Percentiles rank a stretch among this genome's conserved stretches.
phyloP scores from a whole-genome alignment of 164 flowering plant species.

The Vitis labrusca region DNA sequence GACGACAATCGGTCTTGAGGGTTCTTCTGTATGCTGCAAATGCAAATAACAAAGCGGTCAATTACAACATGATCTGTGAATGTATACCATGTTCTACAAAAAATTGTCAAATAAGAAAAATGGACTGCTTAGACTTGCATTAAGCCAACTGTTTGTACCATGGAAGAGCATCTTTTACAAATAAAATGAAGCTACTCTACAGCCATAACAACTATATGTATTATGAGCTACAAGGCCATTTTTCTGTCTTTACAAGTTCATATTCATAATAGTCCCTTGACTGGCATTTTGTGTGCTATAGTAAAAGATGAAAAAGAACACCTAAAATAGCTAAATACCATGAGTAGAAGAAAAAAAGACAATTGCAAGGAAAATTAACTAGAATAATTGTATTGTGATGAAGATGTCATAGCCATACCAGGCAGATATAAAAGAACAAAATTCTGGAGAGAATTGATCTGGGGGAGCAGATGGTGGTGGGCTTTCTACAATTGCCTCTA shows the following conservation, averaged over 20 bases:
- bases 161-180: too few relatives aligned
- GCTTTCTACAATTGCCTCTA: constrained; percentile 77
- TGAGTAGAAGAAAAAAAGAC: too few relatives aligned
- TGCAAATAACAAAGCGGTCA: constrained; percentile 5
- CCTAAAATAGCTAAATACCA: too few relatives aligned
- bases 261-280: too few relatives aligned
- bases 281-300: too few relatives aligned
- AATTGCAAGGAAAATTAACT: not conserved
- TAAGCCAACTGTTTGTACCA: too few relatives aligned
- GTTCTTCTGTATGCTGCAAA: constrained; percentile 90
- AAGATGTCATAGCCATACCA: constrained; percentile 46
- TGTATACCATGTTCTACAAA: not conserved
- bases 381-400: not conserved
- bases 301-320: too few relatives aligned
- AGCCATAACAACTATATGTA: too few relatives aligned
- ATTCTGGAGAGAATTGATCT: constrained; percentile 98
- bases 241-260: too few relatives aligned
- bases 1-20: constrained; percentile 78
- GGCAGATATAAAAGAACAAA: constrained; percentile 85
- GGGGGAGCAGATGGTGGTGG: constrained; percentile 92
- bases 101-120: not conserved
- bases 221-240: too few relatives aligned
- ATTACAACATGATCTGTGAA: not conserved
- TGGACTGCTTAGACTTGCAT: too few relatives aligned
- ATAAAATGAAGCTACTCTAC: too few relatives aligned